Base-by-base conservation (phyloP, 2,329 filamentous ascomycete genomes). In the Penicillium sp. region DNA sequence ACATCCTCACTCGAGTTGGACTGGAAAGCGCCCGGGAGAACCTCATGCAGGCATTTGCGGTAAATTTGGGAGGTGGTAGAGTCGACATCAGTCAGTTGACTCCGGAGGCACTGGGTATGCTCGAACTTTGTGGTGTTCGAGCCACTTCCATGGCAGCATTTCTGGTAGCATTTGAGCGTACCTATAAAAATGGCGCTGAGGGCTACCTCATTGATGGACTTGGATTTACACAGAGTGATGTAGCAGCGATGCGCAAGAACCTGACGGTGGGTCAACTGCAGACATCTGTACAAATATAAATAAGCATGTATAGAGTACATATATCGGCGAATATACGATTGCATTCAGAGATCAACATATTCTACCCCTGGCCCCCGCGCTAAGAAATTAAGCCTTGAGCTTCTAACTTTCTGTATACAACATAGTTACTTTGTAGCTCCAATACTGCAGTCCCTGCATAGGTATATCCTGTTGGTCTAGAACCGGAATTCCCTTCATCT, bases 1-100 rank as follows among this genome's bases (percentile, higher is more conserved):
- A 92, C 70, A 77, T 81, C 8, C 57, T 70, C 23, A 68, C 63
- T 5, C 68, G 68, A 2, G 58, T 65, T 5, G 64, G 57, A 15
- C 25, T 71, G 25, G 69, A 71, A 45, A 59, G 57, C n/a, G 63
- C 62, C 5, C 62, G 68, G 2, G 59, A 63, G 23, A 62, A 61
- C 16, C 52, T 71, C 16, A 46, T 58, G 15, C 50, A 54, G 1
- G 62, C 63, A 29, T 53, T 69, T 6, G 58, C 61, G 21, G 34
- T 65, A 2, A 45, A 65, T 8, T 52, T 58, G 29, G 66, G 61
- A 2, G 45, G 55, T 11, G 61, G 58, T n/a, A 40, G 19, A 21
- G 5, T 47, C 2, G 54, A 53, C 10, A 4, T 47, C 43, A 43
- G 13, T 16, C 59, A 62, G 15, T 53, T 65, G 9, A 60, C 50